Conservation (phyloP, 768 basidiomycete genomes). For the Candolleomyces eurysporus region DNA sequence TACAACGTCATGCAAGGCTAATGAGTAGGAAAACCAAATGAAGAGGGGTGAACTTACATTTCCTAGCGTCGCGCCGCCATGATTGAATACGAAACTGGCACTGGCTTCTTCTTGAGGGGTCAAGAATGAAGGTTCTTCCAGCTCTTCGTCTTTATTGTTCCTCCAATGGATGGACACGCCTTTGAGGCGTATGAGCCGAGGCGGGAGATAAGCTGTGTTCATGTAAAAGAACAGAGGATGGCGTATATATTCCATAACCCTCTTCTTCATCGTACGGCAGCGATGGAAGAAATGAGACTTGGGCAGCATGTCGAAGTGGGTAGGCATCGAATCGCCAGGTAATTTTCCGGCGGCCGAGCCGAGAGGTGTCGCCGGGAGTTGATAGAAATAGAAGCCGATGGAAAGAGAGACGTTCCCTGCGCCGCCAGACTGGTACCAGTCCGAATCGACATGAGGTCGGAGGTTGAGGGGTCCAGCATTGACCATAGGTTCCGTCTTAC, state of each 20-base stretch:
- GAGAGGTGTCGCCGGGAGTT: conserved; percentile 48
- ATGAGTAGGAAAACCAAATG: neutral
- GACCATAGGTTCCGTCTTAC: conserved; percentile 47
- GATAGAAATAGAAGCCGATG: conserved; percentile 41
- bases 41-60: conserved; percentile 28
- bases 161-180: conserved; percentile 17
- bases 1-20: conserved; percentile 12
- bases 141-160: conserved; percentile 4
- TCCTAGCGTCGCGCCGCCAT: conserved; percentile 39
- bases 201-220: conserved; percentile 19
- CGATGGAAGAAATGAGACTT: conserved; percentile 47
- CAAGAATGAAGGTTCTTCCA: conserved; percentile 11
- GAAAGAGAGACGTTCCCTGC: conserved; percentile 38
- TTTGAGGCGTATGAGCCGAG: conserved; percentile 22
- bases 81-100: conserved; percentile 20
- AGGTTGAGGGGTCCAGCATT: conserved; percentile 50
- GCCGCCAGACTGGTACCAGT: conserved; percentile 48
- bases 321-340: conserved; percentile 37
- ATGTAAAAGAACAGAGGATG: conserved; percentile 52
- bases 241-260: conserved; percentile 28
- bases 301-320: conserved; percentile 40
- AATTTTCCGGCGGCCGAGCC: conserved; percentile 23
- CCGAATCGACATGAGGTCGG: conserved; percentile 45
- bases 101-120: conserved; percentile 25
- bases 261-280: conserved; percentile 33